phyloP scores from a whole-genome alignment of 495 filamentous ascomycete species.

The Collariella sp. region DNA sequence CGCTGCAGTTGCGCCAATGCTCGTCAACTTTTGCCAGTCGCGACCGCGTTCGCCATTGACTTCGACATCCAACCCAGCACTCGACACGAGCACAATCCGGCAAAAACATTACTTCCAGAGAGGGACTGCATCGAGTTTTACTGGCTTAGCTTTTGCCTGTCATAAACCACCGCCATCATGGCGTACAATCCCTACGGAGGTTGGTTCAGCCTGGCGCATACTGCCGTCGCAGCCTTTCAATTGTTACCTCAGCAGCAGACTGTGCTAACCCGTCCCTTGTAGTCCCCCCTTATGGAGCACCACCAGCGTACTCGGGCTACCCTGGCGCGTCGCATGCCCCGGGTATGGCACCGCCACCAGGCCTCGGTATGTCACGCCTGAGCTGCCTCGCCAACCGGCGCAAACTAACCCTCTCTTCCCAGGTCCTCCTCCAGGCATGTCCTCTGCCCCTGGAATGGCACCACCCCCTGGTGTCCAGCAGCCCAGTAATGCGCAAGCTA shows the following conservation, averaged over 20 bases:
- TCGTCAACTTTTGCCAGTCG: conserved; percentile 12
- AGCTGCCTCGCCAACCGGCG: neutral
- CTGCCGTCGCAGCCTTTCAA: neutral
- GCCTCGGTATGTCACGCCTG: conserved; percentile 59
- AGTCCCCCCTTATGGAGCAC: conserved; percentile 56
- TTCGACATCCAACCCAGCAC: neutral
- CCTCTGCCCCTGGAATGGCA: conserved; percentile 68
- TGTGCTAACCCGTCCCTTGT: conserved; percentile 8
- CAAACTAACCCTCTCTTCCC: conserved; percentile 4
- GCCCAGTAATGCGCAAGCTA: conserved; percentile 56
- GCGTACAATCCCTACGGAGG: conserved; percentile 79
- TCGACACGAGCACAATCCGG: neutral
- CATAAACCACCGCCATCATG: conserved; percentile 23
- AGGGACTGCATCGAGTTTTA: neutral
- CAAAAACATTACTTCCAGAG: neutral
- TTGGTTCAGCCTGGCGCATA: conserved; percentile 32
- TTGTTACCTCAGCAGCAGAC: neutral
- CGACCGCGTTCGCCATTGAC: conserved; percentile 2
- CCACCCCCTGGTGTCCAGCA: conserved; percentile 75
- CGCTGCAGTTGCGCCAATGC: neutral
- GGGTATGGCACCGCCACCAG: conserved; percentile 68
- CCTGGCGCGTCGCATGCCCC: conserved; percentile 54
- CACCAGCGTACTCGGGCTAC: conserved; percentile 64
- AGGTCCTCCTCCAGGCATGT: conserved; percentile 64
- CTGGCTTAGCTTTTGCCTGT: neutral